These are phyloP conservation scores for Phyllosticta citrichinensis DNA, from an alignment of 2,329 filamentous ascomycete species.

Conservation along the genomic window DNA sequence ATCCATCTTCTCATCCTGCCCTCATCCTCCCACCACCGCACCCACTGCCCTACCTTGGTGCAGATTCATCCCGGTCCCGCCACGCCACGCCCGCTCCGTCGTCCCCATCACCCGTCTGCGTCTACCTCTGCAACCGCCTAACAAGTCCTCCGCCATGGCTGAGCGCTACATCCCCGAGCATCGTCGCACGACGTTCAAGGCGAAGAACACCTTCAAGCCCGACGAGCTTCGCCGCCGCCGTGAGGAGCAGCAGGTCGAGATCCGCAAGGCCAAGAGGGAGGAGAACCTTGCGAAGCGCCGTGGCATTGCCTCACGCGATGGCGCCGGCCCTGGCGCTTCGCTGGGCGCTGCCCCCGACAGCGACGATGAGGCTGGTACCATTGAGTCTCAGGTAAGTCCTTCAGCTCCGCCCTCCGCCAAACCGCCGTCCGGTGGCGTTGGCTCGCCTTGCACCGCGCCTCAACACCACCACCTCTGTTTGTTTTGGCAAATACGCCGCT, in stretches of 20 bases:
- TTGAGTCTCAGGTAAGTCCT: conserved; percentile 84
- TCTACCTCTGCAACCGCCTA: background rate
- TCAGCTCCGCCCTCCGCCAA: background rate
- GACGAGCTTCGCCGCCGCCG: conserved; percentile 96
- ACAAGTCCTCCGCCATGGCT: conserved; percentile 55
- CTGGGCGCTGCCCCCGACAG: conserved; percentile 87
- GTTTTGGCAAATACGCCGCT: conserved; percentile 6
- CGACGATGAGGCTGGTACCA: conserved; percentile 91
- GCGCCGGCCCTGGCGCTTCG: conserved; percentile 61
- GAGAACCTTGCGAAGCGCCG: conserved; percentile 98
- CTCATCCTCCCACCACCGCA: conserved; percentile 7
- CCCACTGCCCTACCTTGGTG: conserved; percentile 7
- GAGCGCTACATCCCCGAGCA: conserved; percentile 99
- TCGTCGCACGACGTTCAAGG: conserved; percentile 98
- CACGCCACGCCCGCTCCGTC: background rate
- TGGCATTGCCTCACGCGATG: conserved; percentile 77
- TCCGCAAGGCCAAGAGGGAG: conserved; percentile 95
- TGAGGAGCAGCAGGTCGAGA: conserved; percentile 98
- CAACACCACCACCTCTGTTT: background rate
- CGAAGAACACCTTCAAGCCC: conserved; percentile 97
- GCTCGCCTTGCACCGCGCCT: background rate
- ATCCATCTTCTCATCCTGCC: background rate
- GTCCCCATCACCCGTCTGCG: background rate
- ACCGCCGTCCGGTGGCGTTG: background rate
- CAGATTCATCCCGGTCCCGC: background rate